Conservation (phyloP, 2,329 filamentous ascomycete species). For the Neofusicoccum laricinum region DNA sequence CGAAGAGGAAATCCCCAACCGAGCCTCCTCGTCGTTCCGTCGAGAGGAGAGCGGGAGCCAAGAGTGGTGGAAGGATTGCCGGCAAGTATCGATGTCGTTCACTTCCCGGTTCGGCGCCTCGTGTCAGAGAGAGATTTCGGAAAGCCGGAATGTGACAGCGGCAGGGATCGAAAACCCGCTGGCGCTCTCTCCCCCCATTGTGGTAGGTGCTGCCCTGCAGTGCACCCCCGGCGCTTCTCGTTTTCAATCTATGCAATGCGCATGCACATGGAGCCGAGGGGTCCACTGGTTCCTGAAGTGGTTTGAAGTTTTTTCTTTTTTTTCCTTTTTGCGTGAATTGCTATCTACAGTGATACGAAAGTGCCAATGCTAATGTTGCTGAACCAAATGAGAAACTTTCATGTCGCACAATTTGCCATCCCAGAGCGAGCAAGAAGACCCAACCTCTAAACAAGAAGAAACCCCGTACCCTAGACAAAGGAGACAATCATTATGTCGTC, state of each 20-base stretch:
- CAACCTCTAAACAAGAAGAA: constrained; percentile 1
- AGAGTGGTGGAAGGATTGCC: not conserved
- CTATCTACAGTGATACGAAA: not conserved
- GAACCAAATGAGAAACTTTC: not conserved
- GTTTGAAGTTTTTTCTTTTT: not conserved
- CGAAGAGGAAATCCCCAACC: not conserved
- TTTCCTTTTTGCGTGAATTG: not conserved
- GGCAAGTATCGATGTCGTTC: not conserved
- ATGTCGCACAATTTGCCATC: constrained; percentile 12
- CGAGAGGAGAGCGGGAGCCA: not conserved
- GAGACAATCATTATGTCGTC: constrained; percentile 5
- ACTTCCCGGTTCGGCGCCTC: not conserved
- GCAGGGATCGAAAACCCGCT: not conserved
- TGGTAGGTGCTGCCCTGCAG: not conserved
- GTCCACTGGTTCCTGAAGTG: not conserved
- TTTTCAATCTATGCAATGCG: not conserved
- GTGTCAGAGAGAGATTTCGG: not conserved
- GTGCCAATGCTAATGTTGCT: not conserved
- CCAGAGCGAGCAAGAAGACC: not conserved
- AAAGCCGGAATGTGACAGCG: not conserved
- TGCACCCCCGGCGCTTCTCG: too few species aligned
- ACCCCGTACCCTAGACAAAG: not conserved
- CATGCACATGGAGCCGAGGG: not conserved
- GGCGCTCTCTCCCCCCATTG: not conserved
- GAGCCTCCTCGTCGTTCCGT: not conserved